Evolutionary conservation across 805 yeast genomes (phyloP), one percentile per base, ranked within the genome.

Genomic region (Isabelozyma heimii): DNA sequence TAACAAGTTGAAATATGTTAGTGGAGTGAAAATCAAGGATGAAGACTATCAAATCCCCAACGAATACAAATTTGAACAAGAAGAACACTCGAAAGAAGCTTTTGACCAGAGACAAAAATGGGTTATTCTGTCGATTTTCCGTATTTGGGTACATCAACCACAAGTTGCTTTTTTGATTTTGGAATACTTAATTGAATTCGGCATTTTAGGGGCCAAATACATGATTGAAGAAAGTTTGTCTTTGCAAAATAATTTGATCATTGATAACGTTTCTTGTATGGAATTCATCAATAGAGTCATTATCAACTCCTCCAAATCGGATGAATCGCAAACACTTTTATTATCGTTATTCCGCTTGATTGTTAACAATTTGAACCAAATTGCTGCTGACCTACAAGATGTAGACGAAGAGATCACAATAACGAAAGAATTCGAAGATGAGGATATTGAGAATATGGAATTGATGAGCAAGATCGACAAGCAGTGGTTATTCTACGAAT

Each of bases 91-190:
- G 7, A 50, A 49, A 3, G 69, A 62, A 40, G 57, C 64, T 42
- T 48, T 61, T 37, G 54, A 55, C 20, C 47, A 53, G 46, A 58
- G 73, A 45, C 77, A 73, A 45, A 51, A 54, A 20, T 67, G 70
- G 66, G 65, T 72, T 15, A 63, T 73, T 20, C 76, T 72, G 30
- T 56, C 75, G 8, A 65, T 73, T 10, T 64, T 72, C 56, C 58
- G 79, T 49, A 63, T 73, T 43, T 73, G 79, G 79, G 53, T 65
- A 30, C 75, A 72, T 53, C 77, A 72, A 53, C 78, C 79, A 1
- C 79, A 73, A 52, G 76, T 72, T 35, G 66, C 70, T 10, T 73
- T 73, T 50, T 64, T 73, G 53, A 70, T 71, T 27, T 61, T 73
- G 52, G 78, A 73, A 47, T 72, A 66, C 51, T 67, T 73, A 57